These are phyloP conservation scores for Botrytis galanthina DNA, from an alignment of 2,329 filamentous ascomycete species.

Conservation along the genomic window DNA sequence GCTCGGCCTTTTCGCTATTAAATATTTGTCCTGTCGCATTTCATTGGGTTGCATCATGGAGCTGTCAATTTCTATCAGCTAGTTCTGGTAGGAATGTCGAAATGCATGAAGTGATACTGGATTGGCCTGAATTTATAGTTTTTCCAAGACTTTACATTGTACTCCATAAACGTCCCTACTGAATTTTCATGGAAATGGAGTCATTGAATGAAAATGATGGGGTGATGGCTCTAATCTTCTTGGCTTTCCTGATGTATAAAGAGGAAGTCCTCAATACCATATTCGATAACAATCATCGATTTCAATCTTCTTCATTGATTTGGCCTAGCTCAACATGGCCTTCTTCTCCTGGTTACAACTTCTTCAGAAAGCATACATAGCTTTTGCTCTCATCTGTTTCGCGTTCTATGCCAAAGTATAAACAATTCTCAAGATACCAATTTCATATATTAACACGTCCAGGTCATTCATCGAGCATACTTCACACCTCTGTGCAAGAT, in stretches of 20 bases:
- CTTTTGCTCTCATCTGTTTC: background rate
- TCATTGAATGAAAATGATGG: background rate
- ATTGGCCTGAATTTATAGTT: too few relatives aligned
- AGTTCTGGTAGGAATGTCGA: accelerated
- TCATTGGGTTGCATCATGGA: background rate
- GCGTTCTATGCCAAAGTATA: background rate
- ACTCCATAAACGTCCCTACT: too few relatives aligned
- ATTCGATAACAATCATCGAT: background rate
- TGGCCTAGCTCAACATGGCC: background rate
- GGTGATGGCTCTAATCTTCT: accelerated
- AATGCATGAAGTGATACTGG: background rate
- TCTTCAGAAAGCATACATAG: too few relatives aligned
- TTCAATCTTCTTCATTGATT: background rate
- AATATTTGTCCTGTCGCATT: background rate
- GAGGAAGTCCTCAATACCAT: background rate
- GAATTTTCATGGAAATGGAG: background rate
- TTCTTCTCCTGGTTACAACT: too few relatives aligned
- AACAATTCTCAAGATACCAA: background rate
- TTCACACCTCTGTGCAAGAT: background rate
- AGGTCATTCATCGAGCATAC: constrained; percentile 4
- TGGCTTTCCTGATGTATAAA: background rate
- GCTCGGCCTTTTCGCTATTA: background rate
- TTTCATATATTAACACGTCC: background rate
- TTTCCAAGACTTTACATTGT: too few relatives aligned
- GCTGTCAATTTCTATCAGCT: too few relatives aligned